Evolutionary conservation across 495 filamentous ascomycete genomes (phyloP).

Genomic region (Elaphomyces granulatus): DNA sequence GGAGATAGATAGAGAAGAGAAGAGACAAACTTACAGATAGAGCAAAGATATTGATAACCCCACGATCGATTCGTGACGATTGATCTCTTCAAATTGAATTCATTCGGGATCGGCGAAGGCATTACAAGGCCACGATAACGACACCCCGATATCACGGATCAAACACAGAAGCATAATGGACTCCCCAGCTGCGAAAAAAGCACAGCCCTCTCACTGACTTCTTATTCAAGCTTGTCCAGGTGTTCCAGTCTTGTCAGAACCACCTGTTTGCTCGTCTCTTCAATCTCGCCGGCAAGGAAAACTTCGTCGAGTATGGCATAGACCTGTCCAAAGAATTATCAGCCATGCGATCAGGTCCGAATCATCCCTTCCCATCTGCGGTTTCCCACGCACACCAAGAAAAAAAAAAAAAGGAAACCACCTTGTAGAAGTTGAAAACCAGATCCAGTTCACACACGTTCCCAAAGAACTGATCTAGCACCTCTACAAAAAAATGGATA

Average conservation of each 20-base stretch:
- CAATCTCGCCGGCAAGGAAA: conserved; percentile 90
- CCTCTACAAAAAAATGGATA: conserved; percentile 98
- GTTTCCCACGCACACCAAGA: not conserved
- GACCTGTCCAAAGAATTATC: conserved; percentile 41
- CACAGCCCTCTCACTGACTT: too few species aligned
- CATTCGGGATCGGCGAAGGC: too few species aligned
- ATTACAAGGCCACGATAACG: too few species aligned
- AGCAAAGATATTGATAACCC: too few species aligned
- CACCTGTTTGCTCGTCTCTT: conserved; percentile 97
- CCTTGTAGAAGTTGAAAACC: conserved; percentile 96
- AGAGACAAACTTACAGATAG: too few species aligned
- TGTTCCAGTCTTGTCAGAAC: conserved; percentile 89
- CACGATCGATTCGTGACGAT: too few species aligned
- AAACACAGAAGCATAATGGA: too few species aligned
- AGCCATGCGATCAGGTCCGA: too few species aligned
- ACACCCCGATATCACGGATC: too few species aligned
- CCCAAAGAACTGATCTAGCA: conserved; percentile 94
- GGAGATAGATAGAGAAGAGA: too few species aligned
- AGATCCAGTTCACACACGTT: conserved; percentile 98
- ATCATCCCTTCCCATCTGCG: not conserved
- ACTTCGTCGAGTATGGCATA: conserved; percentile 98
- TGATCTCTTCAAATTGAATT: too few species aligned
- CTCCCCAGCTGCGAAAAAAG: too few species aligned
- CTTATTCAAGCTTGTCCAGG: conserved; percentile 85
- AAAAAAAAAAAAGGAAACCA: conserved; percentile 15